Base-by-base conservation (phyloP, 75 land plant genomes). In the Sequoia sempervirens region DNA sequence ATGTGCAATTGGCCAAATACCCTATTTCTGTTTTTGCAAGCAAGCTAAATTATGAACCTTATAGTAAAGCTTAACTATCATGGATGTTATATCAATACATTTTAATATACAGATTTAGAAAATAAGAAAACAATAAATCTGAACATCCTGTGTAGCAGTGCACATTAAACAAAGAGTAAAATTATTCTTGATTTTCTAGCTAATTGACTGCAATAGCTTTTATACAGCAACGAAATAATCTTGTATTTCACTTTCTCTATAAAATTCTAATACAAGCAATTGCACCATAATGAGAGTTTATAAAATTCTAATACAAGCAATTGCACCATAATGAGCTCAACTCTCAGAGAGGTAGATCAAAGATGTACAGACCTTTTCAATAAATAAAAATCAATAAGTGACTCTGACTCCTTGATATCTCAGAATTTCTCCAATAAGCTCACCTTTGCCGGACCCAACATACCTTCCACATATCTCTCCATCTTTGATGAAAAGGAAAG, bases 371-470 rank as follows among this genome's bases (percentile, higher is more conserved):
- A 7, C 46, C 18, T 76, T 75, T 43, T 78, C 50, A 43, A 23
- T 26, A n/a, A 12, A 78, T 45, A 78, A 45, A 0, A 78, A 78
- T 79, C 82, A 88, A 43, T 91, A 93, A 14, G 97, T 93, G 36
- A 93, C 95, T 43, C 90, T 86, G 75, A 96, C 96, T 17, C 99
- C 99, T 87, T 96, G 95, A 89, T 97, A 93, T 83, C 93, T 88
- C 7, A 97, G 89, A 46, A 97, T 95, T 81, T 97, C 99, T 36
- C 99, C 99, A 69, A 97, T 96, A 61, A 97, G 95, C 87, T 96
- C 96, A 10, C 99, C 99, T 83, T 88, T 94, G 37, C 99, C 96
- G 4, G 99, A 97, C 7, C 99, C 99, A 8, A 97, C 99, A 73
- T 96, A 96, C 86, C 99, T 89, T 20, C 99, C 99, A 54, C 88